phyloP scores from a whole-genome alignment of 352 stramenopile genomes.

The Phytophthora lateralis region DNA sequence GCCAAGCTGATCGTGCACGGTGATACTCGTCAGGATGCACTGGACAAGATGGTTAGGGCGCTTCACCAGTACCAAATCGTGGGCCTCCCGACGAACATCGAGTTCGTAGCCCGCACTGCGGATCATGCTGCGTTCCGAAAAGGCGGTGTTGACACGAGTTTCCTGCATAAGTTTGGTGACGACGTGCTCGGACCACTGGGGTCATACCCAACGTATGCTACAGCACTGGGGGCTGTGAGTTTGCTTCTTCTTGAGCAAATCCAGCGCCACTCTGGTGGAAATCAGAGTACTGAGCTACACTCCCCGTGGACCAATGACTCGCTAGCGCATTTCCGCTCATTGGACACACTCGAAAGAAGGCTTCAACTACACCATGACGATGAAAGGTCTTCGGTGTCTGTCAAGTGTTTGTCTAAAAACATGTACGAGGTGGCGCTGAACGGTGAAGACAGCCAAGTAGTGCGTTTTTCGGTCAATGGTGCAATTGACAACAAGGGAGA shows the following conservation, averaged over 20 bases:
- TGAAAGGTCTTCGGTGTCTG: conserved; percentile 40
- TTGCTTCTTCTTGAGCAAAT: conserved; percentile 77
- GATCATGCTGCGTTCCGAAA: conserved; percentile 89
- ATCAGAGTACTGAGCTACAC: conserved; percentile 47
- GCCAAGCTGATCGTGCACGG: conserved; percentile 94
- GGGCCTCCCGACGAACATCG: conserved; percentile 94
- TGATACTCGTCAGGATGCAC: conserved; percentile 77
- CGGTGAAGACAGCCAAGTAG: conserved; percentile 20
- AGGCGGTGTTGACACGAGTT: conserved; percentile 93
- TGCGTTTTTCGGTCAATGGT: conserved; percentile 38
- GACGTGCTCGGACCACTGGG: conserved; percentile 75
- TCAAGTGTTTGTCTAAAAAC: conserved; percentile 48
- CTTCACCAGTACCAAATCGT: conserved; percentile 93
- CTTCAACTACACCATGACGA: conserved; percentile 60
- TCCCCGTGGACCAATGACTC: conserved; percentile 65
- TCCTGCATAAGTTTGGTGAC: conserved; percentile 91
- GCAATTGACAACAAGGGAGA: conserved; percentile 49
- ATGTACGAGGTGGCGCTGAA: conserved; percentile 50
- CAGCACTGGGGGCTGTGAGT: conserved; percentile 75
- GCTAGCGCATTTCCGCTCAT: conserved; percentile 64
- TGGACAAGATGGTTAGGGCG: conserved; percentile 83
- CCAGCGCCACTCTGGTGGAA: conserved; percentile 34
- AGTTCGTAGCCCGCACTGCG: conserved; percentile 92
- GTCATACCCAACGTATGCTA: conserved; percentile 60
- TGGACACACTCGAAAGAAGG: conserved; percentile 57